Evolutionary conservation across 2,329 filamentous ascomycete genomes (phyloP).

Genomic region (Calonectria pseudoturangicola): DNA sequence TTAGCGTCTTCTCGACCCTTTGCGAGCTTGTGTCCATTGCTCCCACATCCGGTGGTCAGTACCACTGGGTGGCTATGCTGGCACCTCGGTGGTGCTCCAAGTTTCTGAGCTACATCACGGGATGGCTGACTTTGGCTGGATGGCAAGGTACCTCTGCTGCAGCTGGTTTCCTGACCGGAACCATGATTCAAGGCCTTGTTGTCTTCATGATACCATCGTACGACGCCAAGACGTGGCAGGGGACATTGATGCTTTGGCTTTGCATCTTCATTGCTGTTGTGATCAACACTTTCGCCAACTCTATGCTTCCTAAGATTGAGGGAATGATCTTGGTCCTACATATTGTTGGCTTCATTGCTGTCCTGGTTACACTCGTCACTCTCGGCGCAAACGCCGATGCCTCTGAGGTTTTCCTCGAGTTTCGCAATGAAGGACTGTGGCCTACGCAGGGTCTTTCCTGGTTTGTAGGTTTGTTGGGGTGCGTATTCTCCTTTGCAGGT

Average conservation of each 20-base stretch:
- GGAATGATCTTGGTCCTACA: conserved; percentile 64
- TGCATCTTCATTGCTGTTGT: conserved; percentile 64
- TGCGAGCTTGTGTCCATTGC: conserved; percentile 52
- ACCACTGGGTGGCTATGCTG: conserved; percentile 53
- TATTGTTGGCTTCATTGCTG: conserved; percentile 67
- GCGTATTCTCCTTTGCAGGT: conserved; percentile 52
- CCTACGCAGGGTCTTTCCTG: conserved; percentile 48
- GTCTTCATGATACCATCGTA: conserved; percentile 47
- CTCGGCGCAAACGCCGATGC: conserved; percentile 54
- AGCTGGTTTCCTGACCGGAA: conserved; percentile 49
- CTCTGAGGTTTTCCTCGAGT: conserved; percentile 56
- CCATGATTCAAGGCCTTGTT: conserved; percentile 54
- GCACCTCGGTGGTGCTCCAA: conserved; percentile 49
- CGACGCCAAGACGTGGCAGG: conserved; percentile 52
- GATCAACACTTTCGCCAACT: conserved; percentile 59
- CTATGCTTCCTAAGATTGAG: conserved; percentile 61
- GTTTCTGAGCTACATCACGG: conserved; percentile 54
- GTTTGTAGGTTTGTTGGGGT: conserved; percentile 50
- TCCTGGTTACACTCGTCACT: conserved; percentile 60
- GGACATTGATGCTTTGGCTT: conserved; percentile 59
- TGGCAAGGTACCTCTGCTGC: conserved; percentile 54
- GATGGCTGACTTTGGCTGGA: conserved; percentile 57
- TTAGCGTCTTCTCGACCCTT: conserved; percentile 50
- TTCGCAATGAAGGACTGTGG: conserved; percentile 51
- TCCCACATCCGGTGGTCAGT: conserved; percentile 50